phyloP scores from a whole-genome alignment of 805 yeast species.

The Metschnikowia kunwiensis region DNA sequence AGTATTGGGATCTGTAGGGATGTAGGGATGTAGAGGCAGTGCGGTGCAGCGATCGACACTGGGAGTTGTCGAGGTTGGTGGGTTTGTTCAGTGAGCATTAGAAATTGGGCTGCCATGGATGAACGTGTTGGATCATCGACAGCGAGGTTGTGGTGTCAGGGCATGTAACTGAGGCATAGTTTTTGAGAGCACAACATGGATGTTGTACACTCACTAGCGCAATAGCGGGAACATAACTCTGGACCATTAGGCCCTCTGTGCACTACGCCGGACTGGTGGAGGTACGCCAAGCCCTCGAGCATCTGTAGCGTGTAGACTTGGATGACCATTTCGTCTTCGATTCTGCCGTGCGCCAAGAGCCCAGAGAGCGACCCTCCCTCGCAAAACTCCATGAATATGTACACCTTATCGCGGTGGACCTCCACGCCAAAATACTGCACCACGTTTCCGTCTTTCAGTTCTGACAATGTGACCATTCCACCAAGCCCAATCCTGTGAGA shows the following conservation, averaged over 20 bases:
- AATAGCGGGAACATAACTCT: too few species aligned
- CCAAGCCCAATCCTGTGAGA: too few species aligned
- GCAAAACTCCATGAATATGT: conserved; percentile 96
- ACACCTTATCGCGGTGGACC: conserved; percentile 92
- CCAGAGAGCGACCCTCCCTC: conserved; percentile 92
- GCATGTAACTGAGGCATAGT: too few species aligned
- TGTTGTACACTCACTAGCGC: too few species aligned
- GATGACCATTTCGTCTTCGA: conserved; percentile 90
- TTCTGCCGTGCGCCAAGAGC: conserved; percentile 83
- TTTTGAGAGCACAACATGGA: too few species aligned
- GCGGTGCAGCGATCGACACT: background rate
- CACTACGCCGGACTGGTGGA: conserved; percentile 93
- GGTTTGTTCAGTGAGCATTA: too few species aligned
- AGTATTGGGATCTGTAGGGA: too few species aligned
- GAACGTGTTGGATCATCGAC: too few species aligned
- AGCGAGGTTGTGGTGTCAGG: too few species aligned
- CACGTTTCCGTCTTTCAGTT: conserved; percentile 93
- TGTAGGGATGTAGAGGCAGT: background rate
- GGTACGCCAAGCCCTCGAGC: conserved; percentile 91
- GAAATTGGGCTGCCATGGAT: too few species aligned
- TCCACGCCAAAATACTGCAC: conserved; percentile 97
- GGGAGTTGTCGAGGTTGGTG: background rate
- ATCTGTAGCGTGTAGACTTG: conserved; percentile 88
- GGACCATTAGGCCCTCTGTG: too few species aligned
- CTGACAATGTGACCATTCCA: too few species aligned